phyloP scores from a whole-genome alignment of 169 alveolate species.

The Plasmodium inui region DNA sequence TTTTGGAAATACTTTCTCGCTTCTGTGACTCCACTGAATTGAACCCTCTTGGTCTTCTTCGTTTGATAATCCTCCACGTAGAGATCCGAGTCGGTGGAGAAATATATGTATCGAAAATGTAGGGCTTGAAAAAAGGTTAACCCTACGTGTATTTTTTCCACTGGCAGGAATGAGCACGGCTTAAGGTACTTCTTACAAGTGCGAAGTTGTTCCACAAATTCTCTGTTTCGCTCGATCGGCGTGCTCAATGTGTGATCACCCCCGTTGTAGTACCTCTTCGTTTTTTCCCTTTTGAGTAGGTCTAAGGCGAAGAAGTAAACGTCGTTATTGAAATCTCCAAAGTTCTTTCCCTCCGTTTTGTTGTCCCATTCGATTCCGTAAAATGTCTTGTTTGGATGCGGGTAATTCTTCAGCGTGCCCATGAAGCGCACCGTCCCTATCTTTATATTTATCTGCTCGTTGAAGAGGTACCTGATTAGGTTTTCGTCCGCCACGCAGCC shows the following conservation, averaged over 20 bases:
- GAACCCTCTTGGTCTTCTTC: constrained; percentile 40
- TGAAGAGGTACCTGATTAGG: constrained; percentile 40
- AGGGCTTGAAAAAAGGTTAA: constrained; percentile 61
- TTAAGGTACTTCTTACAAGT: background rate
- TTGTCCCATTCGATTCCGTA: constrained; percentile 73
- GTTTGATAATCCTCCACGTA: constrained; percentile 66
- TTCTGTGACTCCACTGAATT: constrained; percentile 53
- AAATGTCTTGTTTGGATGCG: background rate
- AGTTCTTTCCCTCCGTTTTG: constrained; percentile 23
- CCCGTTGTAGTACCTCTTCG: constrained; percentile 1
- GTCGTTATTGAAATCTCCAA: constrained; percentile 23
- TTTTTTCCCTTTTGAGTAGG: constrained; percentile 13
- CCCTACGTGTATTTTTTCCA: constrained; percentile 64
- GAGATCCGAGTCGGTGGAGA: constrained; percentile 39
- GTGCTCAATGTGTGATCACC: background rate
- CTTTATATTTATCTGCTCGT: constrained; percentile 45
- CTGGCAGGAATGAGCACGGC: constrained; percentile 63
- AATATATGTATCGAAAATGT: constrained; percentile 41
- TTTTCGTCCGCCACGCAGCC: constrained; percentile 37
- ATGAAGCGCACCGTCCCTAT: constrained; percentile 67
- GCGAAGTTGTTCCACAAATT: background rate
- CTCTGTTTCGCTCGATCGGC: background rate
- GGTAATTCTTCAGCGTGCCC: constrained; percentile 62
- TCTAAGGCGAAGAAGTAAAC: constrained; percentile 33
- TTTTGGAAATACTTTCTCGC: constrained; percentile 45